These are phyloP conservation scores for Magnolia kwangsiensis DNA, from an alignment of 164 flowering plant genomes.

Conservation along the genomic window DNA sequence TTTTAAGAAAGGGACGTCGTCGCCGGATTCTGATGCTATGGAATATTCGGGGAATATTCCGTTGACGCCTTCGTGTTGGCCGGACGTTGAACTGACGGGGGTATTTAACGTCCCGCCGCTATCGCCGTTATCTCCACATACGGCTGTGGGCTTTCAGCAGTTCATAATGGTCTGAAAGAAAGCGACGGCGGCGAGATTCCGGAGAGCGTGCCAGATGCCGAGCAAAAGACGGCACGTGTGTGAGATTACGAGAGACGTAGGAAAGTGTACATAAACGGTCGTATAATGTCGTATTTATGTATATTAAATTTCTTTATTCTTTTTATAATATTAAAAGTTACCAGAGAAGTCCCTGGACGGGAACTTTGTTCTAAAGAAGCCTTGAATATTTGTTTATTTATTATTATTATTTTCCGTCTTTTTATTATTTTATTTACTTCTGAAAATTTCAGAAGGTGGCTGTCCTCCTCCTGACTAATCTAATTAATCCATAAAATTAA, in stretches of 20 bases:
- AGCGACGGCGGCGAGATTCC: background rate
- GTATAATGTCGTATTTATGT: background rate
- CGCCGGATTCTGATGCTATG: constrained; percentile 7
- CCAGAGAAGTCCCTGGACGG: too few relatives aligned
- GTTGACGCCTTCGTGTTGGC: constrained; percentile 39
- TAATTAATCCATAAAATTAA: too few relatives aligned
- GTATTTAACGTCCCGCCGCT: constrained; percentile 35
- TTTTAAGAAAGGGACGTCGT: background rate
- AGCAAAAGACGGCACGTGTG: background rate
- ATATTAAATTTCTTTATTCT: too few relatives aligned
- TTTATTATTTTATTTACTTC: too few relatives aligned
- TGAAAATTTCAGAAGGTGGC: too few relatives aligned
- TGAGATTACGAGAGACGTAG: background rate
- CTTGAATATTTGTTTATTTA: too few relatives aligned
- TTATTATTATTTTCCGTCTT: too few relatives aligned
- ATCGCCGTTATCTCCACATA: constrained; percentile 34
- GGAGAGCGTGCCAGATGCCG: background rate
- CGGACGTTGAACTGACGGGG: constrained; percentile 24
- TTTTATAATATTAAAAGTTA: too few relatives aligned
- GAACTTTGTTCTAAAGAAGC: too few relatives aligned
- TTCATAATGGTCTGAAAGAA: constrained; percentile 19
- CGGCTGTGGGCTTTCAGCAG: constrained; percentile 18
- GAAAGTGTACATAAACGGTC: background rate
- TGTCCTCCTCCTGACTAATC: too few relatives aligned
- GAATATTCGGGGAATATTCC: constrained; percentile 12